phyloP scores from a whole-genome alignment of 1,139 yeast genomes.

The Yamadazyma songkhlaensis region DNA sequence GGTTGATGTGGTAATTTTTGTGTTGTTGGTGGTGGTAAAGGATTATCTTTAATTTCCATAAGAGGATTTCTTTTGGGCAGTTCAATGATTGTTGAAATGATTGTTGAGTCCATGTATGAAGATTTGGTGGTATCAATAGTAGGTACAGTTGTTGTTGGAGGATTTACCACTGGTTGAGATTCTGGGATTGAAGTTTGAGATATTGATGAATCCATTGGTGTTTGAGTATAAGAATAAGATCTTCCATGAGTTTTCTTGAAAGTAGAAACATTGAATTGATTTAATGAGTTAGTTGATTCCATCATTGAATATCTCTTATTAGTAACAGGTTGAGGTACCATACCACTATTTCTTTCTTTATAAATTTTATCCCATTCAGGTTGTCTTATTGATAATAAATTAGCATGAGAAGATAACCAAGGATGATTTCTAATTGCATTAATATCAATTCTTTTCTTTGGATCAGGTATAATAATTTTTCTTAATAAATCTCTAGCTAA shows the following conservation, averaged over 20 bases:
- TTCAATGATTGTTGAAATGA: slow-evolving; percentile 41
- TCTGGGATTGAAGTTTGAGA: neutral
- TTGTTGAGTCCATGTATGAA: slow-evolving; percentile 2
- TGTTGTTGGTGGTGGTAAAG: slow-evolving; percentile 9
- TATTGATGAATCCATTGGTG: neutral
- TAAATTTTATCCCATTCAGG: slow-evolving; percentile 80
- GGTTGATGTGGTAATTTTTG: slow-evolving; percentile 39
- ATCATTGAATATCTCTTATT: slow-evolving; percentile 47
- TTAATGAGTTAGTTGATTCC: slow-evolving; percentile 39
- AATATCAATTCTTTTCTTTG: slow-evolving; percentile 70
- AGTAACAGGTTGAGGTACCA: slow-evolving; percentile 7
- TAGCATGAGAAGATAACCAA: slow-evolving; percentile 82
- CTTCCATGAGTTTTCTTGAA: slow-evolving; percentile 25
- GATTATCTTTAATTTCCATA: slow-evolving; percentile 10
- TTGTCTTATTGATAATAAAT: slow-evolving; percentile 79
- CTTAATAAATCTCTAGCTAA: slow-evolving; percentile 88
- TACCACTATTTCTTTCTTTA: slow-evolving; percentile 21
- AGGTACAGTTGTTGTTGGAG: neutral
- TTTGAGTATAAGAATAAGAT: slow-evolving; percentile 27
- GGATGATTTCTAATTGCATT: slow-evolving; percentile 75
- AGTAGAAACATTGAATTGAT: slow-evolving; percentile 15
- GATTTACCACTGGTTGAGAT: neutral
- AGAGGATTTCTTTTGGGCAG: slow-evolving; percentile 33
- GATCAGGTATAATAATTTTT: slow-evolving; percentile 82
- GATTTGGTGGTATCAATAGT: neutral